Evolutionary conservation across 2,329 filamentous ascomycete genomes (phyloP), one percentile per base, ranked within the genome.

Genomic region (Didymosphaeria variabile): DNA sequence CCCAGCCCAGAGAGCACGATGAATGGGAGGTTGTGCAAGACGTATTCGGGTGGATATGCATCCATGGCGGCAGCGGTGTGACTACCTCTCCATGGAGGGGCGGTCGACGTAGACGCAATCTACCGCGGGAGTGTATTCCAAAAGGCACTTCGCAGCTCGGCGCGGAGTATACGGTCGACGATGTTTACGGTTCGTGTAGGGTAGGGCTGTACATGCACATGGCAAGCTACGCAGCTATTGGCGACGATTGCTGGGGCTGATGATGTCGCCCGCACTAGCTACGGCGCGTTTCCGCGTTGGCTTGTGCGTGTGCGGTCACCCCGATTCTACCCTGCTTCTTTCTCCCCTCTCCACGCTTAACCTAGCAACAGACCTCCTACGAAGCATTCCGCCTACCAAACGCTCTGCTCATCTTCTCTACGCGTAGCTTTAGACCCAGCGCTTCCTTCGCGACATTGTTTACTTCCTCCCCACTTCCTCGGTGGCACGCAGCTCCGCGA

Each of bases 1-100:
- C 78, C 80, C 36, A 97, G 85, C 13, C 94, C 95, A 40, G 93
- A 93, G 36, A 97, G 86, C 50, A 96, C 83, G 63, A 98, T 81
- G 59, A 97, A 85, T 38, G 94, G 94, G 71, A 96, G 85, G 80
- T 95, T 96, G 80, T 95, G 93, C 76, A 90, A 88, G 77, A 97
- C 84, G 82, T 94, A 97, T 79, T 90, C 90, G 60, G 82, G 77
- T 57, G 91, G 91, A 80, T 93, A 94, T 71, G 87, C 91, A 79
- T 95, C 91, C 92, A 95, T 95, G 46, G 62, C 69, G 66, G 64
- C 32, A 53, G 36, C 32, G 34, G 36, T 29, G 51, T n/a, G 51
- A 65, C 70, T 72, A 72, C 66, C 67, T 67, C 63, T 70, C 73
- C 74, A 77, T 77, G 63, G 57, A 69, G 61, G 45, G 47, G 57